Base-by-base conservation (phyloP, 441 rosid species). In the Francoa sonchifolia region DNA sequence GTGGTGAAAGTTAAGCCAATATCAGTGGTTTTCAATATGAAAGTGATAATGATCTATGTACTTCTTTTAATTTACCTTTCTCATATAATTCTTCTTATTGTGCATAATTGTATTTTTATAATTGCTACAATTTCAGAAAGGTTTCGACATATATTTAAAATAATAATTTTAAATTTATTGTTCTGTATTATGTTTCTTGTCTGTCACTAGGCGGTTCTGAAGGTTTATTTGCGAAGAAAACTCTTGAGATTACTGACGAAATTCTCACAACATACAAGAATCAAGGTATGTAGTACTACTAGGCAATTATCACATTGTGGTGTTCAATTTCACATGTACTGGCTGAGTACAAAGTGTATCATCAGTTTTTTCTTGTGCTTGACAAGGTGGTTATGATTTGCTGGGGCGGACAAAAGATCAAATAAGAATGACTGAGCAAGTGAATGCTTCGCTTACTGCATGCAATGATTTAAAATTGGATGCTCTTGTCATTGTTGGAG, bases 351-450 rank as follows among this genome's bases (percentile, higher is more conserved):
- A n/a, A n/a, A n/a, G n/a, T n/a, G n/a, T n/a, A n/a, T n/a, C n/a
- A n/a, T n/a, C n/a, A n/a, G n/a, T n/a, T 34, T 7, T 22, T 44
- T 28, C 37, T 49, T 50, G 38, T 41, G 28, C 47, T 54, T 52
- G 47, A 19, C 50, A 36, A 90, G 95, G 99, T 68, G 99, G 99
- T 49, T 92, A 92, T 75, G 96, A 92, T 73, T 65, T 92, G 68
- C 67, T 92, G 40, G 99, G 99, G 48, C 73, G 96, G 54, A 89
- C 98, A 21, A 72, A 83, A 61, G 99, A 92, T 79, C 99, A 92
- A 66, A 87, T 92, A 54, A 75, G 80, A 67, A 83, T 95, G 16
- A 87, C 92, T 30, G 96, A 89, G 71, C 98, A 89, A 70, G 92
- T 79, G 53, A 82, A 77, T 19, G 82, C 98, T 55, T 80, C 94